Evolutionary conservation across 345 rosid genomes (phyloP).

Genomic region (Syzygium jambos): DNA sequence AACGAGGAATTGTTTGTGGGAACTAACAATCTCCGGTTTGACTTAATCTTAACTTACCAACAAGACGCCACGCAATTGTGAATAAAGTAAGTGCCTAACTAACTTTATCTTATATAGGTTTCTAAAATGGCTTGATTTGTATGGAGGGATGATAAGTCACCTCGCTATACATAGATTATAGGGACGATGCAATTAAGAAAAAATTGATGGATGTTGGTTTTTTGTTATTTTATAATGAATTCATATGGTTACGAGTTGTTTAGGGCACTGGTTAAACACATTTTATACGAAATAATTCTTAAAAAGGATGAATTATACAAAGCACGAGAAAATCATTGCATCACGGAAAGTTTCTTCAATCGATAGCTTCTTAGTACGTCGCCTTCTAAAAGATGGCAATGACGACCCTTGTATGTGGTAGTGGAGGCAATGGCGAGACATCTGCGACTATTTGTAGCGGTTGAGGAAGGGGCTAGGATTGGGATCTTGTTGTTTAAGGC

Average conservation of each 20-base stretch:
- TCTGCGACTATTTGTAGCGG: not conserved
- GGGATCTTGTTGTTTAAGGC: not conserved
- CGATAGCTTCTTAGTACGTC: not conserved
- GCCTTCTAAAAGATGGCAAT: not conserved
- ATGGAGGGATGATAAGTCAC: not conserved
- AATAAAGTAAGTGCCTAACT: not conserved
- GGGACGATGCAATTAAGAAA: too few species aligned
- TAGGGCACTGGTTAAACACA: not conserved
- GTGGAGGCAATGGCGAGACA: fast-evolving
- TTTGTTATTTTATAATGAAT: not conserved
- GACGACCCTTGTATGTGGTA: fast-evolving
- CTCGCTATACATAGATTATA: too few species aligned
- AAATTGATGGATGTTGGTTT: too few species aligned
- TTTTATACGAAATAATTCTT: not conserved
- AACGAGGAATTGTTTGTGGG: not conserved
- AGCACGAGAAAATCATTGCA: not conserved
- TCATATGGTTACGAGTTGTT: not conserved
- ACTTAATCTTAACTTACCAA: not conserved
- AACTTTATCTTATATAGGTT: not conserved
- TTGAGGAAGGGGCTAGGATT: not conserved
- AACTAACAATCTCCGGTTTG: not conserved
- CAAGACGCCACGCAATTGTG: not conserved
- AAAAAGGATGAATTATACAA: not conserved
- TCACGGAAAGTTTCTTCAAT: not conserved
- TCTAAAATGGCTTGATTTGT: not conserved